Percentiles rank a stretch among this genome's conserved stretches.
These are phyloP conservation scores for Tricharina praecox DNA, from an alignment of 495 filamentous ascomycete species.

Conservation along the genomic window DNA sequence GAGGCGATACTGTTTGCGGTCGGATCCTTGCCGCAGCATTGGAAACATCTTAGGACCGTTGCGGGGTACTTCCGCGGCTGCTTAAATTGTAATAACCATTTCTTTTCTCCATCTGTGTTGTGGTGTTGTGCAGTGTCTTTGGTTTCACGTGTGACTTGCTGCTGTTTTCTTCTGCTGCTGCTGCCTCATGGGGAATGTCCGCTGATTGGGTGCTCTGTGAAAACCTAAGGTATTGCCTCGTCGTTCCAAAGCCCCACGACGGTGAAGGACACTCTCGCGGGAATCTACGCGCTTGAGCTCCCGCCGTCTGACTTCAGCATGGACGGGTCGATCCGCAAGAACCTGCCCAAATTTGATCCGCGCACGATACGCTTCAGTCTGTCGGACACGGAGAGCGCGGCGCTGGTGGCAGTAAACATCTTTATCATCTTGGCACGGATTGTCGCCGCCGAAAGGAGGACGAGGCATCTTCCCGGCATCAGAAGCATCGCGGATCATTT, in stretches of 20 bases:
- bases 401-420: conserved; percentile 18
- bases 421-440: conserved; percentile 18
- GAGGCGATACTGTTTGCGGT: conserved; percentile 35
- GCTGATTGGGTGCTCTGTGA: conserved; percentile 14
- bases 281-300: conserved; percentile 20
- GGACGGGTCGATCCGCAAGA: conserved; percentile 7
- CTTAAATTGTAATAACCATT: conserved; percentile 32
- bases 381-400: conserved; percentile 16
- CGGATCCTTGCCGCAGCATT: conserved; percentile 15
- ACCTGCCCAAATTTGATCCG: neutral
- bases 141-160: no score
- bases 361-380: conserved; percentile 17
- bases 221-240: conserved; percentile 20
- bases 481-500: conserved; percentile 12
- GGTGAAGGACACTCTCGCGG: conserved; percentile 16
- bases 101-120: no score
- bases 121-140: no score
- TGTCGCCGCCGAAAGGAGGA: conserved; percentile 1
- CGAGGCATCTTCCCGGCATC: conserved; percentile 16
- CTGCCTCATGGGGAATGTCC: conserved; percentile 27
- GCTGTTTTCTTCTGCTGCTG: no score
- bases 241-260: conserved; percentile 19
- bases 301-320: conserved; percentile 19
- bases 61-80: conserved; percentile 28
- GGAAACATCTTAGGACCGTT: conserved; percentile 27